phyloP scores from a whole-genome alignment of 1,284 basidiomycete genomes.

The Flammula alnicola region DNA sequence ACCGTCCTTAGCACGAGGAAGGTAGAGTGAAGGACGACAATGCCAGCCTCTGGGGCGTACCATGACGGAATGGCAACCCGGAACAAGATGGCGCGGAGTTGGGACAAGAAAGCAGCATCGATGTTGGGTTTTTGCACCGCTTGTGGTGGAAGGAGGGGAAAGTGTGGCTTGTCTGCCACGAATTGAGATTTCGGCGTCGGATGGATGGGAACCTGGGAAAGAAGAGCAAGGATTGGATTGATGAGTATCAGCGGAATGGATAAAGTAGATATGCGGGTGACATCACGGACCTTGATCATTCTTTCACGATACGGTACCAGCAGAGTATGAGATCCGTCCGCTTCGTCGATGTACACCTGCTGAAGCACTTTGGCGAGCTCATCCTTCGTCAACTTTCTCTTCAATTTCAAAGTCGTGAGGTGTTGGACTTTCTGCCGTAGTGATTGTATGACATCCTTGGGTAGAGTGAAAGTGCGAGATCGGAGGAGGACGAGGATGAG shows the following conservation, averaged over 20 bases:
- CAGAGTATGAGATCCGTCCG: constrained; percentile 61
- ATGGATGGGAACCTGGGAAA: constrained; percentile 47
- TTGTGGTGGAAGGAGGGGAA: constrained; percentile 52
- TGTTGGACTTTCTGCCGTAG: constrained; percentile 14
- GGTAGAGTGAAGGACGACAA: constrained; percentile 82
- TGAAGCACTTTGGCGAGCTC: constrained; percentile 55
- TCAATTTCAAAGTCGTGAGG: constrained; percentile 21
- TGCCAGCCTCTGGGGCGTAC: constrained; percentile 75
- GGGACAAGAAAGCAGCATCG: constrained; percentile 80
- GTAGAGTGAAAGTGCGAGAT: constrained; percentile 37
- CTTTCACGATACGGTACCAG: constrained; percentile 69
- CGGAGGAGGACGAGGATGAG: constrained; percentile 50
- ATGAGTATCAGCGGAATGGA: too few species aligned
- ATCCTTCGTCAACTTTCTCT: constrained; percentile 40
- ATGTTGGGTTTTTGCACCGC: constrained; percentile 71
- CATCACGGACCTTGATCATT: constrained; percentile 57
- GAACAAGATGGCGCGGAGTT: constrained; percentile 75
- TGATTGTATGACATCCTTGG: constrained; percentile 21
- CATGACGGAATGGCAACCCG: constrained; percentile 78
- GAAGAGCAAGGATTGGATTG: constrained; percentile 1
- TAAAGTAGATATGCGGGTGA: background rate
- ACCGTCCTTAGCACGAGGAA: constrained; percentile 90
- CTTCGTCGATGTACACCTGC: constrained; percentile 57
- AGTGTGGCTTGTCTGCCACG: constrained; percentile 50
- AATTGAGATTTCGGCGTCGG: constrained; percentile 51